Conservation (phyloP, 805 yeast species). For the Kuraishia floccosa region DNA sequence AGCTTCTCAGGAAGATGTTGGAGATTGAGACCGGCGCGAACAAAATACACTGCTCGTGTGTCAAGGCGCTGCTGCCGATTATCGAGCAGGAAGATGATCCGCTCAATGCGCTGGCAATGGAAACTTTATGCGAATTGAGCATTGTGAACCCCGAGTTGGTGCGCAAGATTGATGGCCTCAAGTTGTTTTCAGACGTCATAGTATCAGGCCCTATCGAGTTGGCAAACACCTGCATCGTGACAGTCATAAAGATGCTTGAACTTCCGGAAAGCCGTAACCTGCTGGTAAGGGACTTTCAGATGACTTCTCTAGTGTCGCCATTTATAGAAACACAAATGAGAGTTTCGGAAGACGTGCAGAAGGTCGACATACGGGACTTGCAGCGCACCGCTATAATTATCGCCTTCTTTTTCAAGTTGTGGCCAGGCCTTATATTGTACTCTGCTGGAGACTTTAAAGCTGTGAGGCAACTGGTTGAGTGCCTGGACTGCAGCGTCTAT, state of each 20-base stretch:
- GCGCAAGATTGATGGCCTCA: slow-evolving; percentile 31
- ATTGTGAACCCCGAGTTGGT: slow-evolving; percentile 31
- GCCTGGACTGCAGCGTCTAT: slow-evolving; percentile 49
- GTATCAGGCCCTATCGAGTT: slow-evolving; percentile 42
- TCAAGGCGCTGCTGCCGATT: slow-evolving; percentile 54
- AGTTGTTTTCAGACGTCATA: slow-evolving; percentile 30
- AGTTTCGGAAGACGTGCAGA: too few relatives aligned
- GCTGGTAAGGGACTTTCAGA: slow-evolving; percentile 49
- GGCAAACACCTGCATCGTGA: slow-evolving; percentile 29
- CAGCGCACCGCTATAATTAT: slow-evolving; percentile 52
- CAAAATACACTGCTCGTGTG: slow-evolving; percentile 48
- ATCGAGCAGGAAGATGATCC: slow-evolving; percentile 45
- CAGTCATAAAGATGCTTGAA: slow-evolving; percentile 47
- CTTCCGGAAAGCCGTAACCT: slow-evolving; percentile 37
- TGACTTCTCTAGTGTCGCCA: slow-evolving; percentile 53
- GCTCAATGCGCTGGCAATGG: slow-evolving; percentile 36
- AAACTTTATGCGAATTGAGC: slow-evolving; percentile 40
- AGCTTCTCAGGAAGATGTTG: slow-evolving; percentile 51
- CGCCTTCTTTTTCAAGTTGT: slow-evolving; percentile 49
- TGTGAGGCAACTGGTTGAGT: slow-evolving; percentile 44
- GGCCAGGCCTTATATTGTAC: slow-evolving; percentile 67
- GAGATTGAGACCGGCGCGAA: slow-evolving; percentile 41
- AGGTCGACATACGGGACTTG: slow-evolving; percentile 39
- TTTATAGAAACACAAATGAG: too few relatives aligned
- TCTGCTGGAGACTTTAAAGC: slow-evolving; percentile 44